A percentile compares a stretch with the other conserved stretches of the same genome.
These are phyloP conservation scores for Hagleromyces aurorensis DNA, from an alignment of 805 yeast genomes.

Conservation along the genomic window DNA sequence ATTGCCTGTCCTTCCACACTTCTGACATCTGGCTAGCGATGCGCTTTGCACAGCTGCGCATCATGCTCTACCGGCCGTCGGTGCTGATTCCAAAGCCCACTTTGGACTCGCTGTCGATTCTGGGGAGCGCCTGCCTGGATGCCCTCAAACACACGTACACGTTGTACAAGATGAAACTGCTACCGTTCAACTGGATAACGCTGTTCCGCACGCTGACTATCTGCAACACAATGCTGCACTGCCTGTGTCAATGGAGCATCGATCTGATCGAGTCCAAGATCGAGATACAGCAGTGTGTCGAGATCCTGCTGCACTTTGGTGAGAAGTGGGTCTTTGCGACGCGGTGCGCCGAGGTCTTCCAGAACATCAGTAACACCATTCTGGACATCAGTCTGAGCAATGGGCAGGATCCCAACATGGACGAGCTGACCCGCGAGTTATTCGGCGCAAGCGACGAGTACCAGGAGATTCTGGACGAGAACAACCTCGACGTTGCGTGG, in stretches of 20 bases:
- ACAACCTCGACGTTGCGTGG: conserved; percentile 40
- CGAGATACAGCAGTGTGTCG: conserved; percentile 40
- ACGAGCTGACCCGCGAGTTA: conserved; percentile 34
- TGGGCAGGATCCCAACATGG: conserved; percentile 35
- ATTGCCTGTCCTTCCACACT: conserved; percentile 28
- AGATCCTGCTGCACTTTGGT: conserved; percentile 39
- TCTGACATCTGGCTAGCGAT: conserved; percentile 32
- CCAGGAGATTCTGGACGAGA: conserved; percentile 39
- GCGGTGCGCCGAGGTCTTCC: conserved; percentile 38
- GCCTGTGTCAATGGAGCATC: conserved; percentile 40
- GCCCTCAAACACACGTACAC: conserved; percentile 40
- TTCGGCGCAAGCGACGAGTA: conserved; percentile 39
- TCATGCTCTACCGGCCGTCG: conserved; percentile 43
- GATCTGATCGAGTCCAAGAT: conserved; percentile 40
- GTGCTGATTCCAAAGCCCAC: conserved; percentile 40
- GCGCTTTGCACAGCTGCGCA: conserved; percentile 41
- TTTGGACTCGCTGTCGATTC: conserved; percentile 32
- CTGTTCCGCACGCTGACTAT: conserved; percentile 38
- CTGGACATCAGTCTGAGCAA: conserved; percentile 37
- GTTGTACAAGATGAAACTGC: conserved; percentile 35
- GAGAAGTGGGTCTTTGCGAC: conserved; percentile 41
- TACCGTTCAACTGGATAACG: conserved; percentile 46
- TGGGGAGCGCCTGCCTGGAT: conserved; percentile 40
- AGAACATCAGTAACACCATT: conserved; percentile 37
- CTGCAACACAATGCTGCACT: conserved; percentile 41